These are phyloP conservation scores for Prunella vulgaris DNA, from an alignment of 257 asterid genomes.

Conservation along the genomic window DNA sequence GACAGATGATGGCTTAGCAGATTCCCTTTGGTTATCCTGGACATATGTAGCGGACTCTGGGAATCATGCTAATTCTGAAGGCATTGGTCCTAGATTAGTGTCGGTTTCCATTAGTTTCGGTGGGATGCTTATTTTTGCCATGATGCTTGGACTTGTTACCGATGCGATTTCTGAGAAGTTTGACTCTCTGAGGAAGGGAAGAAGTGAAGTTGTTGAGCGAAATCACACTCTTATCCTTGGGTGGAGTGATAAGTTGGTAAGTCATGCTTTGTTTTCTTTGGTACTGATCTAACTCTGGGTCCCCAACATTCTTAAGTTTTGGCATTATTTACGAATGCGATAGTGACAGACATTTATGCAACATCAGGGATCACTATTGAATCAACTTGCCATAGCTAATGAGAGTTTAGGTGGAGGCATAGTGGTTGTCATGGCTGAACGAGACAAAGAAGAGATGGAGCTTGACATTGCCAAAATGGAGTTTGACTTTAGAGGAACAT, in stretches of 20 bases:
- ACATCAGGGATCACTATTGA: conserved; percentile 69
- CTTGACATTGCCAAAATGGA: conserved; percentile 91
- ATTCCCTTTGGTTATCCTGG: conserved; percentile 87
- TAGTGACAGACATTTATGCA: conserved; percentile 10
- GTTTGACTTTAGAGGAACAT: conserved; percentile 83
- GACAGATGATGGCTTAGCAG: conserved; percentile 66
- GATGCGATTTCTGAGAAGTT: conserved; percentile 94
- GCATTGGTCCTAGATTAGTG: conserved; percentile 67
- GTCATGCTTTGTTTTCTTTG: conserved; percentile 20
- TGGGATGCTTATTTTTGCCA: conserved; percentile 95
- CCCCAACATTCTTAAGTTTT: background rate
- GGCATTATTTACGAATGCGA: conserved; percentile 7
- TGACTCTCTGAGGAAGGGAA: conserved; percentile 89
- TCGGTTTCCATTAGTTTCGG: conserved; percentile 79
- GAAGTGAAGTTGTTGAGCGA: conserved; percentile 89
- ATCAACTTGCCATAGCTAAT: conserved; percentile 91
- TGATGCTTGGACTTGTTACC: conserved; percentile 95
- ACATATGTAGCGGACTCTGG: conserved; percentile 78
- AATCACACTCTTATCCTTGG: conserved; percentile 89
- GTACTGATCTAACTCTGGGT: background rate
- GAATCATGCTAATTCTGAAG: conserved; percentile 79
- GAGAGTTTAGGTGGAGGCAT: conserved; percentile 90
- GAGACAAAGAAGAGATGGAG: conserved; percentile 96
- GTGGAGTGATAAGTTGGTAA: conserved; percentile 92
- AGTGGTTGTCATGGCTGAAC: conserved; percentile 89